Percentiles rank a stretch among this genome's conserved stretches.
phyloP scores from a whole-genome alignment of 129 eudicot species.

The Artemisia tridentata region DNA sequence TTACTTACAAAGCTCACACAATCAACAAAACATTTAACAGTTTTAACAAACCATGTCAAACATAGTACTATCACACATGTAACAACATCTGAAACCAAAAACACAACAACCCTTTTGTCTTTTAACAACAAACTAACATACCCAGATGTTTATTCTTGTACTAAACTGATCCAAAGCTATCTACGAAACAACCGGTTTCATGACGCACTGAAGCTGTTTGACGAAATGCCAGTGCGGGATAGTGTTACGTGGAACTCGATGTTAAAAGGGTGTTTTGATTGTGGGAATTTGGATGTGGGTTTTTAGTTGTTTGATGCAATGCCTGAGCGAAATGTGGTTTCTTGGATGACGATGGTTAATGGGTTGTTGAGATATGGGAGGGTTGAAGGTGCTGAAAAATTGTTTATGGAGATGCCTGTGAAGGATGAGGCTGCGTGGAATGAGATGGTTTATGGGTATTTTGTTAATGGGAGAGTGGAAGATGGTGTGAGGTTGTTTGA shows the following conservation, averaged over 20 bases:
- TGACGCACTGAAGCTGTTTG: slow-evolving; percentile 75
- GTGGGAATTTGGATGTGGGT: slow-evolving; percentile 53
- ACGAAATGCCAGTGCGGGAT: slow-evolving; percentile 58
- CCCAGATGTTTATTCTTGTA: slow-evolving; percentile 53
- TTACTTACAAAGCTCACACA: slow-evolving; percentile 17
- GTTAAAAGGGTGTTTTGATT: slow-evolving; percentile 73
- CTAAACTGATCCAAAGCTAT: slow-evolving; percentile 47
- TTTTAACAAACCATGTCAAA: slow-evolving; percentile 10
- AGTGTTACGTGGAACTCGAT: slow-evolving; percentile 64
- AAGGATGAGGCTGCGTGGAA: slow-evolving; percentile 80
- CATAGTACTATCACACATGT: slow-evolving; percentile 4
- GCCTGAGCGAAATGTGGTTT: slow-evolving; percentile 60
- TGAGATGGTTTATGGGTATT: slow-evolving; percentile 70
- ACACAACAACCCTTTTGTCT: slow-evolving; percentile 28
- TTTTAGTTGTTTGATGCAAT: slow-evolving; percentile 55
- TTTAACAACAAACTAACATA: slow-evolving; percentile 26
- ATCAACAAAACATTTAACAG: slow-evolving; percentile 17
- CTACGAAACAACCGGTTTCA: slow-evolving; percentile 32
- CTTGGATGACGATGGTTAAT: slow-evolving; percentile 75
- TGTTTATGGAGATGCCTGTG: slow-evolving; percentile 60
- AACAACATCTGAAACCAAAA: slow-evolving; percentile 32
- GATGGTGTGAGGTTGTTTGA: slow-evolving; percentile 61
- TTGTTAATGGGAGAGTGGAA: slow-evolving; percentile 46
- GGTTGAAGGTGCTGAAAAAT: slow-evolving; percentile 43
- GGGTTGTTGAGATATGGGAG: slow-evolving; percentile 50